These are phyloP conservation scores for Coemansia biformis DNA, from an alignment of 192 early-diverging fungal genomes.

Conservation along the genomic window DNA sequence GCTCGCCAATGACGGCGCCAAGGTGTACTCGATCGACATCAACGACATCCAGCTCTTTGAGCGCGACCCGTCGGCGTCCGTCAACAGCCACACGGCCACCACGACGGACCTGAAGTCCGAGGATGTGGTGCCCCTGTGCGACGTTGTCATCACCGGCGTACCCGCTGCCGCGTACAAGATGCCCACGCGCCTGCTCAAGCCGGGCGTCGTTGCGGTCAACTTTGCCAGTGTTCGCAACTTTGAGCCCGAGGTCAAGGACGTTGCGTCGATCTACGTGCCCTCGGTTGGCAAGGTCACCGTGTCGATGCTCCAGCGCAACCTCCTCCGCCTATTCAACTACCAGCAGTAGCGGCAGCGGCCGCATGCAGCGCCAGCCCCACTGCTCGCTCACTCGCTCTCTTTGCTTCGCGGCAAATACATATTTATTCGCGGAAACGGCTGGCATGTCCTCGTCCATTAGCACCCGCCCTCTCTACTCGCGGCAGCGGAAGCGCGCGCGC, in stretches of 20 bases:
- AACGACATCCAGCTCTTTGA: conserved; percentile 76
- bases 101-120: conserved; percentile 68
- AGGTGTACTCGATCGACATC: conserved; percentile 93
- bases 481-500: no score
- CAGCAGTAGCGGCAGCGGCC: conserved; percentile 16
- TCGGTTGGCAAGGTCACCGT: conserved; percentile 98
- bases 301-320: conserved; percentile 95
- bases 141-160: conserved; percentile 98
- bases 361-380: no score
- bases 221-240: conserved; percentile 97
- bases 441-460: no score
- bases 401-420: no score
- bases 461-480: no score
- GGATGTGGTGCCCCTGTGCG: conserved; percentile 78
- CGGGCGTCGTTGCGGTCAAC: conserved; percentile 97
- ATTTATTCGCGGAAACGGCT: no score
- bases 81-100: conserved; percentile 60
- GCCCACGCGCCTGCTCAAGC: conserved; percentile 78
- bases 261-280: conserved; percentile 92
- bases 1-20: conserved; percentile 97
- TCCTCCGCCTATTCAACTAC: conserved; percentile 82
- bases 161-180: conserved; percentile 85
- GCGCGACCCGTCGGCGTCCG: conserved; percentile 60
- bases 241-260: conserved; percentile 86
- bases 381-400: no score